A percentile compares a stretch with the other conserved stretches of the same genome.
These are phyloP conservation scores for Carex scoparia DNA, from an alignment of 176 grass and related monocot genomes.

Conservation along the genomic window DNA sequence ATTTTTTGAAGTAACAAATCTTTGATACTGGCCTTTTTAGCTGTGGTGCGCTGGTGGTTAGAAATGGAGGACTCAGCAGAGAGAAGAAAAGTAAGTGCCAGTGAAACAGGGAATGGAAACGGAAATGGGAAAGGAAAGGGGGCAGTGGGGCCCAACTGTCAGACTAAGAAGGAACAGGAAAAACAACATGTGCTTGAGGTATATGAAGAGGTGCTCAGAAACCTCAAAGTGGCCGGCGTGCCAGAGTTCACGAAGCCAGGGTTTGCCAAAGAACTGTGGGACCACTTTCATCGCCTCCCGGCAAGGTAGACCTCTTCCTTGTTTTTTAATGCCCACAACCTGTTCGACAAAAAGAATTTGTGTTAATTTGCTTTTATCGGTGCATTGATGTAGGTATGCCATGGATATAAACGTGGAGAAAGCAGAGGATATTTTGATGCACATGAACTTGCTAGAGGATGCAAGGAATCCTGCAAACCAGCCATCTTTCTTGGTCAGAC, in stretches of 20 bases:
- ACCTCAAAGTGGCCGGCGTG: background rate
- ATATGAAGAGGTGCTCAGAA: slow-evolving; percentile 22
- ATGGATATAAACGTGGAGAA: slow-evolving; percentile 45
- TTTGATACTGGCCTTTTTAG: slow-evolving; percentile 15
- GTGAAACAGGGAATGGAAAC: background rate
- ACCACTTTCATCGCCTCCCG: slow-evolving; percentile 30
- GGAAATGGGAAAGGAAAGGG: slow-evolving; percentile 5
- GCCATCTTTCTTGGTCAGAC: slow-evolving; percentile 48
- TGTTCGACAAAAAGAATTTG: slow-evolving; percentile 1
- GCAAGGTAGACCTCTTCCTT: slow-evolving; percentile 14
- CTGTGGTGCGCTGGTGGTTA: background rate
- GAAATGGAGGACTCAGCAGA: slow-evolving; percentile 17
- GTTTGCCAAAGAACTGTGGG: slow-evolving; percentile 26
- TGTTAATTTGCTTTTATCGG: background rate
- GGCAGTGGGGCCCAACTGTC: background rate
- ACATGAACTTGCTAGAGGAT: slow-evolving; percentile 44
- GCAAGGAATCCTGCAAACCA: slow-evolving; percentile 40
- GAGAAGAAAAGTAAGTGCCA: background rate
- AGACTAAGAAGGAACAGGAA: background rate
- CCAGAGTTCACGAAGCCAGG: background rate
- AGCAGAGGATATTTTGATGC: slow-evolving; percentile 50
- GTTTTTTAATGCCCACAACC: background rate
- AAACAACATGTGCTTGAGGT: slow-evolving; percentile 11
- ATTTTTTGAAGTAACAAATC: background rate
- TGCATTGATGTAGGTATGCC: slow-evolving; percentile 21